Conservation (phyloP, 2,329 filamentous ascomycete species). For the Colletotrichum godetiae region DNA sequence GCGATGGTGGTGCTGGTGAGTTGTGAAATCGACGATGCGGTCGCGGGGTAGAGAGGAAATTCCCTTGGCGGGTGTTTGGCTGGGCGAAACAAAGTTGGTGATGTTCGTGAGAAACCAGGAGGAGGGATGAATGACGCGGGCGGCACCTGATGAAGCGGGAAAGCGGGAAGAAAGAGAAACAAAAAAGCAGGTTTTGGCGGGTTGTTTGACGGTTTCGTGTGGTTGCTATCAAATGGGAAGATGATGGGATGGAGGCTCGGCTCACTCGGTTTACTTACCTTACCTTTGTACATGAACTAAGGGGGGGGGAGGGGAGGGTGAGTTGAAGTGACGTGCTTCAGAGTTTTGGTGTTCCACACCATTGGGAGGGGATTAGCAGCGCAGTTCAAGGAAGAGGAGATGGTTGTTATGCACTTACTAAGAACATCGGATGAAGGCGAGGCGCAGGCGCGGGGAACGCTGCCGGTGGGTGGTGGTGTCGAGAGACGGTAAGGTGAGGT, state of each 20-base stretch:
- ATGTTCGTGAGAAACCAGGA: neutral
- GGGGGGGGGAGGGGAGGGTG: neutral
- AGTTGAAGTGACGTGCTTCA: constrained; percentile 8
- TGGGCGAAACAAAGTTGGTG: constrained; percentile 19
- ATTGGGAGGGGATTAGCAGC: neutral
- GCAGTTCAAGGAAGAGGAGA: neutral
- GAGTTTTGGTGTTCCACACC: constrained; percentile 9
- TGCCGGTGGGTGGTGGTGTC: neutral
- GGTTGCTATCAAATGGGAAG: constrained; percentile 2
- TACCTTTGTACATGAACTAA: neutral
- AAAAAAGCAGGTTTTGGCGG: constrained; percentile 10
- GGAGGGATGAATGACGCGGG: neutral
- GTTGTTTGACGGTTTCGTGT: constrained; percentile 30
- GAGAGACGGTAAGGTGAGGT: no score
- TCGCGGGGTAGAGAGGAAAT: neutral
- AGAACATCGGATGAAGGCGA: neutral
- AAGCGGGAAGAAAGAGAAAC: no score
- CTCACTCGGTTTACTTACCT: neutral
- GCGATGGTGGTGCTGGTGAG: neutral
- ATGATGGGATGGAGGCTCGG: constrained; percentile 10
- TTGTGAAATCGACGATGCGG: neutral
- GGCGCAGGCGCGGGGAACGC: neutral
- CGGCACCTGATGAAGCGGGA: neutral
- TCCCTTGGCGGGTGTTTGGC: constrained; percentile 9
- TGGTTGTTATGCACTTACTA: neutral